Conservation (phyloP, 2,329 filamentous ascomycete genomes). For the Colletotrichum tabaci region DNA sequence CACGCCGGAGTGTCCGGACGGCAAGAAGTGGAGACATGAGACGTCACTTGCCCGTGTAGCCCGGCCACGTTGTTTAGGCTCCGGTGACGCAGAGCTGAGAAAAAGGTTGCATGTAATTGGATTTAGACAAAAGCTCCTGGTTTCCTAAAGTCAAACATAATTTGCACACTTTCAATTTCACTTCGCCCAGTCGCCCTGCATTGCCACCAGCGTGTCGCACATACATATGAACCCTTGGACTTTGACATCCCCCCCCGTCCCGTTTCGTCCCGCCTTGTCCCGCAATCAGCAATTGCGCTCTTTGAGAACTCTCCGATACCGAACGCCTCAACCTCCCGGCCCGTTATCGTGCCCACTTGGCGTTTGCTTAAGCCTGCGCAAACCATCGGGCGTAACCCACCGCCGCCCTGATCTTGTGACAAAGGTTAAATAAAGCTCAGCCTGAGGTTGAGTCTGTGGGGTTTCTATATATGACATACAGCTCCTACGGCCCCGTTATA, state of each 20-base stretch:
- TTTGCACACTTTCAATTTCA: background rate
- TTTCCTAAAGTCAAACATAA: background rate
- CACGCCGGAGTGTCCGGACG: conserved; percentile 15
- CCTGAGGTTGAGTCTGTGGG: background rate
- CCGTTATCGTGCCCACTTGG: conserved; percentile 35
- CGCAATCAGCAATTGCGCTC: conserved; percentile 12
- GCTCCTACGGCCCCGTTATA: conserved; percentile 5
- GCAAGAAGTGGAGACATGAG: conserved; percentile 5
- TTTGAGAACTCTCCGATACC: conserved; percentile 30
- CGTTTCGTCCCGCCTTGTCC: conserved; percentile 1
- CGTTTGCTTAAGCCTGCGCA: background rate
- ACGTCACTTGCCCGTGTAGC: conserved; percentile 18
- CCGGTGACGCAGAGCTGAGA: conserved; percentile 22
- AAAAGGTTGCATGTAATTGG: conserved; percentile 5
- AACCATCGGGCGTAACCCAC: background rate
- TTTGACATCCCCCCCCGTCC: background rate
- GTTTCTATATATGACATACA: conserved; percentile 27
- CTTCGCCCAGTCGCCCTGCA: background rate
- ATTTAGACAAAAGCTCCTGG: background rate
- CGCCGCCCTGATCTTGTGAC: background rate
- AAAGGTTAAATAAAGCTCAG: background rate
- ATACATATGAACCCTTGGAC: background rate
- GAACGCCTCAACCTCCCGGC: conserved; percentile 22
- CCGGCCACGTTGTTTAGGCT: background rate
- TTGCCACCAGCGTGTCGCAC: background rate